phyloP scores from a whole-genome alignment of 148 eudicot genomes.

The Chenopodium formosanum region DNA sequence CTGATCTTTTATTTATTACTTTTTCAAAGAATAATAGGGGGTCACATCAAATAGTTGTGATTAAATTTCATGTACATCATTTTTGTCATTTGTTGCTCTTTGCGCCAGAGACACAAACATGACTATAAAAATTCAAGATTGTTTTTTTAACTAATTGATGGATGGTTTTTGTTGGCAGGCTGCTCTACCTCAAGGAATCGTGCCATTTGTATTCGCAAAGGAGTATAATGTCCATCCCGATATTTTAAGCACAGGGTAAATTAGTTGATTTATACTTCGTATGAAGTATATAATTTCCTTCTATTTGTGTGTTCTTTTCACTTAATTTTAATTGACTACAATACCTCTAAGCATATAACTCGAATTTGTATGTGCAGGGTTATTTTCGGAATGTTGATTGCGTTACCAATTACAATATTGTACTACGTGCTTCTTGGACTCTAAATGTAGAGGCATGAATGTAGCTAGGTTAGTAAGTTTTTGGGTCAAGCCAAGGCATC shows the following conservation, averaged over 20 bases:
- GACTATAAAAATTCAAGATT: not conserved
- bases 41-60: too few species aligned
- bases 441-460: conserved; percentile 18
- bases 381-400: conserved; percentile 90
- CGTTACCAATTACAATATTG: conserved; percentile 80
- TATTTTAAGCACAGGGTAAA: conserved; percentile 91
- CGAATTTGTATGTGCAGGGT: conserved; percentile 56
- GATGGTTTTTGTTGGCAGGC: conserved; percentile 43
- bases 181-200: conserved; percentile 98
- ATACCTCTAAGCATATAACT: not conserved
- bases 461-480: not conserved
- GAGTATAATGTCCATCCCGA: conserved; percentile 96
- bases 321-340: too few species aligned
- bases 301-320: not conserved
- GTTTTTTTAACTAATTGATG: not conserved
- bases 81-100: not conserved
- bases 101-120: not conserved
- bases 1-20: too few species aligned
- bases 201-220: conserved; percentile 88
- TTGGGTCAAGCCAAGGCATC: conserved; percentile 9
- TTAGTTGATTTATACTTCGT: not conserved
- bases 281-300: not conserved
- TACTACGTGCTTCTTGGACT: conserved; percentile 84
- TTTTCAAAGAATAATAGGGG: too few species aligned
- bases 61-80: too few species aligned